phyloP scores from a whole-genome alignment of 2,329 filamentous ascomycete genomes.

The Harringtonia aguacate region DNA sequence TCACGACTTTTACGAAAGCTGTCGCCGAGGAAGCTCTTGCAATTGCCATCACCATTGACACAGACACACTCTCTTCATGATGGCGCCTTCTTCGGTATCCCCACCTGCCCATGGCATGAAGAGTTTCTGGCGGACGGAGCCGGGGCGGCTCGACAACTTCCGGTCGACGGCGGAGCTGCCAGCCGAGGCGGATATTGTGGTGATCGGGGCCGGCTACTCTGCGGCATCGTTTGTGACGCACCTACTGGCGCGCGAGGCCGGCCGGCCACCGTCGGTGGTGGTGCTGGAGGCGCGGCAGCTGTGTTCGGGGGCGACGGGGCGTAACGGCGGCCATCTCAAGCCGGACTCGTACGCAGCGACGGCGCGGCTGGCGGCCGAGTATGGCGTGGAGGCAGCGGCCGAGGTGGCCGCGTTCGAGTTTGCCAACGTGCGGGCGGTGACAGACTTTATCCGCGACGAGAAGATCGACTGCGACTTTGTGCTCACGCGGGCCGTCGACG shows the following conservation, averaged over 20 bases:
- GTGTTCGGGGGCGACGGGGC: constrained; percentile 26
- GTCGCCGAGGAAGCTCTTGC: no score
- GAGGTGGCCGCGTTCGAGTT: constrained; percentile 20
- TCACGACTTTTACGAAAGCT: no score
- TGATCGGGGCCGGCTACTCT: constrained; percentile 36
- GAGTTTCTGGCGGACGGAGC: constrained; percentile 30
- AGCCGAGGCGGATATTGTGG: constrained; percentile 27
- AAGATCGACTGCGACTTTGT: constrained; percentile 32
- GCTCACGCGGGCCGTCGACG: no score
- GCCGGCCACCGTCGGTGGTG: constrained; percentile 14
- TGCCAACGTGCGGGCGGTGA: constrained; percentile 19
- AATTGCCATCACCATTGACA: no score
- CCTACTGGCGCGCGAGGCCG: constrained; percentile 13
- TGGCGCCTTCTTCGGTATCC: no score
- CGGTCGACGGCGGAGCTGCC: constrained; percentile 27
- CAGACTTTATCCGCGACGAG: constrained; percentile 24
- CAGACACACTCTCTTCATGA: no score
- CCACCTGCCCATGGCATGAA: no score
- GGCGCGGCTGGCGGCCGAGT: constrained; percentile 14
- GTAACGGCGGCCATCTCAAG: constrained; percentile 25
- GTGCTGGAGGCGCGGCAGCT: constrained; percentile 23
- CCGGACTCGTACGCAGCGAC: constrained; percentile 12
- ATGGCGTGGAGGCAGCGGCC: constrained; percentile 11
- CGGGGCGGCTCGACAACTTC: constrained; percentile 24
- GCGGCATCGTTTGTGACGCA: constrained; percentile 33